Percentiles rank a stretch among this genome's conserved stretches.
These are phyloP conservation scores for Trifolium repens DNA, from an alignment of 306 rosid genomes.

Conservation along the genomic window DNA sequence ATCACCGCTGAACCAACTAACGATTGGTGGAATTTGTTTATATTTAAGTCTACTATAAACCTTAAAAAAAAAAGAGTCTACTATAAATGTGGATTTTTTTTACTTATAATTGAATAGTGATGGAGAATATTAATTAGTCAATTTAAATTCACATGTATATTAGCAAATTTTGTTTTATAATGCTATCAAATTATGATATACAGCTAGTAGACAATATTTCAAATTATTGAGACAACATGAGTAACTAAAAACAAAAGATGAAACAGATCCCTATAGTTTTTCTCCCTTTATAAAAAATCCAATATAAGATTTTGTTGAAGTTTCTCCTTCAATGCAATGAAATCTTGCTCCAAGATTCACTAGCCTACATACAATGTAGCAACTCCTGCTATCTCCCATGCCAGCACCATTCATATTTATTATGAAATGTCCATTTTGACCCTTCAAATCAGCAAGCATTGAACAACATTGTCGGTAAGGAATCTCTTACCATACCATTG, in stretches of 20 bases:
- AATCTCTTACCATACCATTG: slow-evolving; percentile 44
- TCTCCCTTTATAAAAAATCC: slow-evolving; percentile 19
- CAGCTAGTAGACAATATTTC: neutral
- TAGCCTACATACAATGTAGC: neutral
- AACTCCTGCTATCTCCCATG: slow-evolving; percentile 4
- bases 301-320: slow-evolving; percentile 31
- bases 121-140: too few species aligned
- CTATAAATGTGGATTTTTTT: too few species aligned
- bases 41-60: too few species aligned
- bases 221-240: slow-evolving; percentile 27
- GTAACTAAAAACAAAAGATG: neutral
- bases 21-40: too few species aligned
- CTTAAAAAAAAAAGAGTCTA: too few species aligned
- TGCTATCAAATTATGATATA: neutral
- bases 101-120: neutral
- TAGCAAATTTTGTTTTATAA: too few species aligned
- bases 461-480: slow-evolving; percentile 46
- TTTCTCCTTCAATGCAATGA: slow-evolving; percentile 31
- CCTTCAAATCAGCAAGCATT: slow-evolving; percentile 4
- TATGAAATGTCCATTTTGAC: slow-evolving; percentile 12
- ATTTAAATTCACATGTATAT: neutral
- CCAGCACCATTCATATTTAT: neutral
- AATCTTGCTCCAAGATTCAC: slow-evolving; percentile 40
- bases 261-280: slow-evolving; percentile 21
- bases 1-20: too few species aligned